Conservation (phyloP, 345 rosid genomes). For the Ceriops decandra region DNA sequence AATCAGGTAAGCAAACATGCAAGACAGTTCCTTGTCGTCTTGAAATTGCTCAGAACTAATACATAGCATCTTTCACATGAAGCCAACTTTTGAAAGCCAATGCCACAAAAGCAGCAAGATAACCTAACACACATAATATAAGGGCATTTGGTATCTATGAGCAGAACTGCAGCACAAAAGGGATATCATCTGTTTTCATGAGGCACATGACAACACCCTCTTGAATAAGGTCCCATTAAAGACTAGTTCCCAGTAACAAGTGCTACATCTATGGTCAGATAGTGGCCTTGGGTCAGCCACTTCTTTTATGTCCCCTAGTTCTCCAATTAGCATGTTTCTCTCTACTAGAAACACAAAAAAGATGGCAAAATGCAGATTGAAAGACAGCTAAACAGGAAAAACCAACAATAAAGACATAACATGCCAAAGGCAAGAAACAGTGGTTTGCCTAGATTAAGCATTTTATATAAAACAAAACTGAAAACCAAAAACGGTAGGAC, state of each 20-base stretch:
- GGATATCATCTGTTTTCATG: too few relatives aligned
- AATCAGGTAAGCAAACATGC: constrained; percentile 1
- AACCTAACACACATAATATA: too few relatives aligned
- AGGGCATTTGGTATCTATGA: too few relatives aligned
- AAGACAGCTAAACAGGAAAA: neutral
- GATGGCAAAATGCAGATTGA: neutral
- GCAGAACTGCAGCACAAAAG: too few relatives aligned
- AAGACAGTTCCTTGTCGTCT: too few relatives aligned
- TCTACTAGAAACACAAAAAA: neutral
- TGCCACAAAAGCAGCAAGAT: too few relatives aligned
- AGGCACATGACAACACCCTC: too few relatives aligned
- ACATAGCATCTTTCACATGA: too few relatives aligned
- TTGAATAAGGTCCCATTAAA: too few relatives aligned
- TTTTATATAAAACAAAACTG: constrained; percentile 9
- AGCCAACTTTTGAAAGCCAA: too few relatives aligned
- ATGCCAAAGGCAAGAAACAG: neutral
- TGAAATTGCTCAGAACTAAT: too few relatives aligned
- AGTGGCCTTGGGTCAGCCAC: neutral
- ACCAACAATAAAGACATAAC: neutral
- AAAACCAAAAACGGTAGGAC: constrained; percentile 13
- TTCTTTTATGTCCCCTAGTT: neutral
- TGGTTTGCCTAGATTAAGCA: neutral
- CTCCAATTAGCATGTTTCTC: neutral
- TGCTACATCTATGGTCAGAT: neutral
- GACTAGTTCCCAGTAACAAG: neutral